These are phyloP conservation scores for Coemansia sp. DNA, from an alignment of 192 early-diverging fungal genomes.

Conservation along the genomic window DNA sequence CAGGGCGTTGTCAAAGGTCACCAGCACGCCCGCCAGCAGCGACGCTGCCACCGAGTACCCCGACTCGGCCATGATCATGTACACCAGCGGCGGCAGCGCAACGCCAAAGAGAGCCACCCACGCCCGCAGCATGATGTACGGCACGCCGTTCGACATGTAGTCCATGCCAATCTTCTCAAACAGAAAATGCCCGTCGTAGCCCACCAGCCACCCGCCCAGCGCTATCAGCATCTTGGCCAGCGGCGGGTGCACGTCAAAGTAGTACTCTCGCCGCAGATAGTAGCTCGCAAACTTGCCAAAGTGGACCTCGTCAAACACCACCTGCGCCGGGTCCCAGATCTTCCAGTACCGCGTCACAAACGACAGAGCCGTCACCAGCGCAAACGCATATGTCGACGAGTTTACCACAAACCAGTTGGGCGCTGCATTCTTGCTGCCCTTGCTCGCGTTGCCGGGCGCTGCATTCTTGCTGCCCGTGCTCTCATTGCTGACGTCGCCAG, in stretches of 20 bases:
- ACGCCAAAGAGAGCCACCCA: conserved; percentile 80
- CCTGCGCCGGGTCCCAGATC: conserved; percentile 69
- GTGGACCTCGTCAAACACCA: conserved; percentile 98
- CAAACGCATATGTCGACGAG: conserved; percentile 41
- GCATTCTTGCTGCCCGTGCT: neutral
- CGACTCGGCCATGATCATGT: conserved; percentile 84
- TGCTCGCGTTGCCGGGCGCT: neutral
- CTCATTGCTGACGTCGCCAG: neutral
- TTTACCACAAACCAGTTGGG: conserved; percentile 16
- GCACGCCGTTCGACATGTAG: conserved; percentile 85
- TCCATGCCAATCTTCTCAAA: conserved; percentile 94
- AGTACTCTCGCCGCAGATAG: conserved; percentile 85
- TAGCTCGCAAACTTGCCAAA: conserved; percentile 98
- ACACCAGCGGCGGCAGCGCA: conserved; percentile 71
- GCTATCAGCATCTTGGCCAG: conserved; percentile 91
- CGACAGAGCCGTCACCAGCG: conserved; percentile 44
- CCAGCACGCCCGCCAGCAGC: conserved; percentile 70
- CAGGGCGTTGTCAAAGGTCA: conserved; percentile 89
- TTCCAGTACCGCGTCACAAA: conserved; percentile 67
- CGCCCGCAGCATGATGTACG: conserved; percentile 79
- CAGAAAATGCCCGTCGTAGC: conserved; percentile 94
- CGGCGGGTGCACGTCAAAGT: conserved; percentile 98
- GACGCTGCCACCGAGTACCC: conserved; percentile 76
- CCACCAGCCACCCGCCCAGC: conserved; percentile 74
- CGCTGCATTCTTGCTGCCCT: neutral